Percentiles rank a stretch among this genome's conserved stretches.
These are phyloP conservation scores for Colletotrichum australisinense DNA, from an alignment of 2,329 filamentous ascomycete species.

Conservation along the genomic window DNA sequence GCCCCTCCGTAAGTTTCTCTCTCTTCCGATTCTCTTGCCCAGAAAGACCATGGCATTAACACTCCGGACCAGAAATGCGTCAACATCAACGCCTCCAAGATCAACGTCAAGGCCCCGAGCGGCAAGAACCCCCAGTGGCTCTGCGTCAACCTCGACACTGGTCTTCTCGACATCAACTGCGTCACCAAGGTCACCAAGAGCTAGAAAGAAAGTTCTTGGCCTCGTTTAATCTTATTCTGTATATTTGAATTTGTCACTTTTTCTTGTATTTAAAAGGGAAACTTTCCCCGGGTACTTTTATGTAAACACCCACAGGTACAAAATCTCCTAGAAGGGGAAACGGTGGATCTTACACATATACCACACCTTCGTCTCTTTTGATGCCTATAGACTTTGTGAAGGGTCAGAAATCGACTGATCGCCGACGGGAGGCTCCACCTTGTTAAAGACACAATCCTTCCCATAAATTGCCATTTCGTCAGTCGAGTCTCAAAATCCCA, in stretches of 20 bases:
- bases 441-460: background rate
- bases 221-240: background rate
- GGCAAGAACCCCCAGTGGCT: conserved; percentile 30
- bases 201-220: background rate
- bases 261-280: background rate
- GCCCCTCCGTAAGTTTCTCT: conserved; percentile 13
- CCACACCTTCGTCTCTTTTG: background rate
- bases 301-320: background rate
- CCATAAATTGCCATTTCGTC: background rate
- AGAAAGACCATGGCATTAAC: background rate
- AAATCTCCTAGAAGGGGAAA: background rate
- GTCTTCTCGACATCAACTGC: conserved; percentile 31
- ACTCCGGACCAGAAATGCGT: conserved; percentile 13
- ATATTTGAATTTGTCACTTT: background rate
- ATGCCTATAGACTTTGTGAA: background rate
- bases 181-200: conserved; percentile 22
- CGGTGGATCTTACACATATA: background rate
- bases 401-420: background rate
- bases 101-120: conserved; percentile 32
- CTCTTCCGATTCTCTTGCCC: background rate
- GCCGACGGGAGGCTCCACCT: background rate
- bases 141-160: conserved; percentile 31
- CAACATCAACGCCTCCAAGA: conserved; percentile 34
- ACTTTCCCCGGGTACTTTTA: background rate
- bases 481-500: too few species aligned